Evolutionary conservation across 371 early-diverging fungal species (phyloP).

Genomic region (Chytridium lagenaria): DNA sequence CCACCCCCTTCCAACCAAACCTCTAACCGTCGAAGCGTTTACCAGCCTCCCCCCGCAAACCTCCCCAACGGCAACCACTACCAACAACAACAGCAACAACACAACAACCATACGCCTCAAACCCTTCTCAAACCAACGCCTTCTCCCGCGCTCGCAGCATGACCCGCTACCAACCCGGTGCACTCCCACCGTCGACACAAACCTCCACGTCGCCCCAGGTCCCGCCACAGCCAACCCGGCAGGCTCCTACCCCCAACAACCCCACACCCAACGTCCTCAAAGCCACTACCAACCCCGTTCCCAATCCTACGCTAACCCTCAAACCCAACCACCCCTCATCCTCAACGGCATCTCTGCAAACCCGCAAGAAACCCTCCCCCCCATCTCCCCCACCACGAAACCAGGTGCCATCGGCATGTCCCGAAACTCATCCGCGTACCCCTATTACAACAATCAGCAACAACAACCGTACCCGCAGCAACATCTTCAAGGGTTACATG

Average conservation of each 20-base stretch:
- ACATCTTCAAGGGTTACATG: neutral
- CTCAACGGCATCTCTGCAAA: neutral
- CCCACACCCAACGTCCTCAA: neutral
- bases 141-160: constrained; percentile 3
- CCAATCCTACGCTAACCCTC: neutral
- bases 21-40: constrained; percentile 10
- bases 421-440: neutral
- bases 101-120: neutral
- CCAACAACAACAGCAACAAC: constrained; percentile 15
- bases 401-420: neutral
- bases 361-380: neutral
- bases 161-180: neutral
- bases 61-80: constrained; percentile 8
- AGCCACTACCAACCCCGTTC: neutral
- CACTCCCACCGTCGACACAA: neutral
- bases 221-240: neutral
- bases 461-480: neutral
- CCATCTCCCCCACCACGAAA: neutral
- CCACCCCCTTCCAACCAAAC: neutral
- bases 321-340: neutral
- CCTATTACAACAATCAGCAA: neutral
- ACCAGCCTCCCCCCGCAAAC: constrained; percentile 1
- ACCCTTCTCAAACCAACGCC: too few species aligned
- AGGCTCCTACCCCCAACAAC: neutral
- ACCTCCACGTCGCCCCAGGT: neutral